These are phyloP conservation scores for Viola pubescens DNA, from an alignment of 441 rosid species.

Conservation along the genomic window DNA sequence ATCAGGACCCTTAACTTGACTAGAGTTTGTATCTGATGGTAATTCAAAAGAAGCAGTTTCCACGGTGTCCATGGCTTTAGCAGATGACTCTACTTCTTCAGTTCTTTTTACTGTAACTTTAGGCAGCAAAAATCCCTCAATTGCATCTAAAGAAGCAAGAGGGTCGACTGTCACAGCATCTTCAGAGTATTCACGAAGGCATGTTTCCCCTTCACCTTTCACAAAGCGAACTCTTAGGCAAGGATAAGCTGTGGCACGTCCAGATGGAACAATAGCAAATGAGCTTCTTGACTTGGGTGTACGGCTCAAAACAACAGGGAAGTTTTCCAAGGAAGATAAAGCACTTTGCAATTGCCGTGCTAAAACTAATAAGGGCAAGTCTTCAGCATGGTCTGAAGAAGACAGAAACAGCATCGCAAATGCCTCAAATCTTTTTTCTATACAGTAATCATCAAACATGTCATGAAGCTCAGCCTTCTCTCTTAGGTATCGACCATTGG, in stretches of 20 bases:
- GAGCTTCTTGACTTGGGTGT: slow-evolving; percentile 50
- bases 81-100: slow-evolving; percentile 28
- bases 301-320: slow-evolving; percentile 61
- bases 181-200: slow-evolving; percentile 49
- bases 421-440: slow-evolving; percentile 66
- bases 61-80: slow-evolving; percentile 29
- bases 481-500: slow-evolving; percentile 51
- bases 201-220: slow-evolving; percentile 62
- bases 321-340: slow-evolving; percentile 75
- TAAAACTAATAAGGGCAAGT: slow-evolving; percentile 49
- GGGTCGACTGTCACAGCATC: slow-evolving; percentile 75
- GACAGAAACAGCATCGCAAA: slow-evolving; percentile 55
- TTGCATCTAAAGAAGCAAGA: slow-evolving; percentile 56
- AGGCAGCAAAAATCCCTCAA: slow-evolving; percentile 62
- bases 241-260: slow-evolving; percentile 47
- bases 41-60: slow-evolving; percentile 32
- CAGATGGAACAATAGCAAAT: slow-evolving; percentile 63
- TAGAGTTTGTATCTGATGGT: slow-evolving; percentile 35
- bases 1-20: slow-evolving; percentile 45
- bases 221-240: slow-evolving; percentile 70
- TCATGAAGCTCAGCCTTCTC: slow-evolving; percentile 29
- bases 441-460: slow-evolving; percentile 22
- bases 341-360: slow-evolving; percentile 74
- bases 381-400: slow-evolving; percentile 35
- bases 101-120: slow-evolving; percentile 40